Base-by-base conservation (phyloP, 1,284 basidiomycete genomes). In the Phylloboletellus chloephorus region DNA sequence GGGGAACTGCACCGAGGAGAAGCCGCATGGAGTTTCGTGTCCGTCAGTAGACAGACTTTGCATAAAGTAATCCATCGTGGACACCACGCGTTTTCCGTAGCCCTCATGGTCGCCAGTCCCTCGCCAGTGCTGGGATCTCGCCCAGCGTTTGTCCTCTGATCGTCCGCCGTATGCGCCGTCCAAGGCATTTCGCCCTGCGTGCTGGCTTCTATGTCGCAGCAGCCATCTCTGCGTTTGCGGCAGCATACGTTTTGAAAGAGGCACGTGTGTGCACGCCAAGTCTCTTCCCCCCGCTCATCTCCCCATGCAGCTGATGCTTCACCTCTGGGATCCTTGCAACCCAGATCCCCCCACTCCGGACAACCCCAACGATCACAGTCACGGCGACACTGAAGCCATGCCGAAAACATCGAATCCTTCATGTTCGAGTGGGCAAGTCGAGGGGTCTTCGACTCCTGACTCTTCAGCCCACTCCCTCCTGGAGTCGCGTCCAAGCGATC, bases 241-340 rank as follows among this genome's bases (percentile, higher is more conserved):
- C 51, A 1, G 54, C 48, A 1, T 60, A 58, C 34, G 21, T 46
- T 20, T 8, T 60, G 2, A 46, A 35, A 31, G 36, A 47, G 51
- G 54, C 54, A 3, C 3, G 47, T 36, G 10, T 13, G 2, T 3
- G 0, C 15, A 15, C 3, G 5, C n/a, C n/a, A n/a, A n/a, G n/a
- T 11, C 12, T 22, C 12, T 9, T 0, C 26, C 31, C 5, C 17
- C 5, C 24, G 9, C 40, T 37, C 34, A 23, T 13, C 20, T 9
- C 16, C 1, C 15, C 32, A 15, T 26, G 9, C 15, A 51, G 50
- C 46, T 41, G 39, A 11, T 35, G 4, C 35, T 40, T 3, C 38
- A 22, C 25, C 15, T 43, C 4, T 34, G 40, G 37, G 36, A 31
- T 9, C 6, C 46, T 10, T 19, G 23, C 9, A 16, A 5, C 13